Base-by-base conservation (phyloP, 352 stramenopile genomes). In the Pythium dissimile region DNA sequence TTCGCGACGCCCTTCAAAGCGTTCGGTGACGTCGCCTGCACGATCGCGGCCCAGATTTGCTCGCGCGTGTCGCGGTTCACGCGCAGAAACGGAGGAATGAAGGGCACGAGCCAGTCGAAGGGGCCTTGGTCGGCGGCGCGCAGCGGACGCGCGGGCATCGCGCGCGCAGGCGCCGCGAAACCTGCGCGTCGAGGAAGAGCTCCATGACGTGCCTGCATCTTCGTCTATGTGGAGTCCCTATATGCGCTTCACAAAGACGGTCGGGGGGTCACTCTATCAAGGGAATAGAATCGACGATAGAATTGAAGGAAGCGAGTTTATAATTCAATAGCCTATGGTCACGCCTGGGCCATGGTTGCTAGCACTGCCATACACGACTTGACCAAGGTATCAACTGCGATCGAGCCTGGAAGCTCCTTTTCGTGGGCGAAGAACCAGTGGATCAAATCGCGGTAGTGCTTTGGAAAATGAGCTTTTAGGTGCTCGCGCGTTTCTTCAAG, bases 11-110 rank as follows among this genome's bases (percentile, higher is more conserved):
- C 34, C 24, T 56, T 45, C 15, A 73, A 34, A 10, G 67, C 54
- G 28, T 86, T 70, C 18, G 70, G 71, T 1, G 68, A 77, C 35
- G 72, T 39, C 37, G 72, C 50, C n/a, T 72, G 38, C n/a, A 21
- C 37, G 48, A 80, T 41, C 38, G 65, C 68, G 12, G 54, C 44
- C n/a, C 58, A 38, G 15, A 89, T 66, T 32, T 74, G 61, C 15
- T 72, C 73, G n/a, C 78, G 66, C 32, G 84, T 92, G n/a, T 83
- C 76, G 26, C 80, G 69, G 53, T 92, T 92, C 45, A 94, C 82
- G 13, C 84, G 80, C 27, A 94, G 49, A 39, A 90, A 74, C 26
- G 84, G 84, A 31, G 84, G 84, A 37, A 94, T 81, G 48, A 94
- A 94, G n/a, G 84, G 81, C 50, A 92, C 66, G 42, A 92, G 59